Base-by-base conservation (phyloP, 2,329 filamentous ascomycete genomes). In the Claviceps pusilla region DNA sequence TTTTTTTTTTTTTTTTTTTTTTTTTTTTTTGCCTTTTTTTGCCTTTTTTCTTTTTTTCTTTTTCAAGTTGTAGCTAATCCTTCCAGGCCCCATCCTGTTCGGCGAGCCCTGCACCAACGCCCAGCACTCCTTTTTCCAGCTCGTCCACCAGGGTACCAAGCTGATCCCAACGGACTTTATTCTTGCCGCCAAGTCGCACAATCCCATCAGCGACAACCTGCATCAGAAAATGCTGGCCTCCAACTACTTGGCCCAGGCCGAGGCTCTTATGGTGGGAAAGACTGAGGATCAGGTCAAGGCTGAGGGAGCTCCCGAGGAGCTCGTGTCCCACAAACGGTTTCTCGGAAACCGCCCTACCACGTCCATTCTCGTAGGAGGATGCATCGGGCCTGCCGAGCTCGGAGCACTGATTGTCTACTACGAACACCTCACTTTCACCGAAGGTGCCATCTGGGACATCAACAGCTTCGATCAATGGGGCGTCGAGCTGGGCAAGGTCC, bases 381-480 rank as follows among this genome's bases (percentile, higher is more conserved):
- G 88, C 76, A 97, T 98, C 68, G 95, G 93, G 19, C 93, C 93
- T 9, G 88, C 84, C 47, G 89, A 95, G 64, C 81, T 98, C 50
- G 93, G 93, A 66, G 91, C 93, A 3, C 74, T 98, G 63, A 98
- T 98, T 64, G 91, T 89, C 60, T 98, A 97, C 80, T 98, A 98
- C 73, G 93, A 98, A 79, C 93, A 98, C 74, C 75, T 97, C 58
- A 97, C 93, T 55, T 98, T 98, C 72, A 94, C 88, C 42, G 93
- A 98, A 75, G 93, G 93, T 64, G 91, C 90, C 52, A 78, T 98
- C 68, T 98, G 93, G 93, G 95, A 97, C 75, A 95, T 98, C 78
- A 98, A 98, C 82, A 89, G 85, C 66, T 98, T 97, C 68, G 93
- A 98, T 75, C 93, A 98, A 78, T 98, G 93, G 93, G 93, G 93